Conservation (phyloP, 208 protist genomes). For the Phytomonas francai region DNA sequence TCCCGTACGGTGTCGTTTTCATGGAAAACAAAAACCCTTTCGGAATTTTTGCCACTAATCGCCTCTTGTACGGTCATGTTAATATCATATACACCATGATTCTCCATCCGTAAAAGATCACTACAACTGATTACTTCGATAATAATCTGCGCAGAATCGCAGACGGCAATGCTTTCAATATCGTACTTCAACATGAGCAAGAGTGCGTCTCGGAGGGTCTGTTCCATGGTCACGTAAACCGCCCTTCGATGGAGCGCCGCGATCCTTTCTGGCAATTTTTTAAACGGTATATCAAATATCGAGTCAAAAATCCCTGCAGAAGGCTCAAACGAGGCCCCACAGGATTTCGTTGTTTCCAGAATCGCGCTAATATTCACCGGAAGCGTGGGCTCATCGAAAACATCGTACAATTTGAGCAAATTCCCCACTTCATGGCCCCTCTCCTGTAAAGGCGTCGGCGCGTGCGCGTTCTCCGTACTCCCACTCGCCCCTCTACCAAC, state of each 20-base stretch:
- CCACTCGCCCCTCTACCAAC: constrained; percentile 10
- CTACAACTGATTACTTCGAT: constrained; percentile 77
- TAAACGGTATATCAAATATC: constrained; percentile 76
- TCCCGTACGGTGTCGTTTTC: constrained; percentile 63
- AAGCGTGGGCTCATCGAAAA: constrained; percentile 31
- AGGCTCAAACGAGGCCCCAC: constrained; percentile 27
- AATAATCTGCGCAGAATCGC: constrained; percentile 37
- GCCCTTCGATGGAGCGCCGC: constrained; percentile 37
- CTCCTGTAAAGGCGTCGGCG: constrained; percentile 18
- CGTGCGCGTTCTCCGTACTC: constrained; percentile 18
- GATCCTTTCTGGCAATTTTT: constrained; percentile 43
- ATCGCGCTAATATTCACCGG: constrained; percentile 54
- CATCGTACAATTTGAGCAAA: constrained; percentile 11
- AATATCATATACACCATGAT: constrained; percentile 86
- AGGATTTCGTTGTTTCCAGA: constrained; percentile 23
- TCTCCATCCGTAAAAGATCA: constrained; percentile 81
- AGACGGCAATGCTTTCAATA: constrained; percentile 67
- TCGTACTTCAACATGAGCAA: constrained; percentile 53
- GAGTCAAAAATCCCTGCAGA: constrained; percentile 53
- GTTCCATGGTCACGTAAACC: constrained; percentile 70
- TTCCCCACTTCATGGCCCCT: constrained; percentile 11
- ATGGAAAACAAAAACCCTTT: constrained; percentile 65
- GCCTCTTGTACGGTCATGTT: constrained; percentile 68
- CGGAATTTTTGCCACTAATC: constrained; percentile 39
- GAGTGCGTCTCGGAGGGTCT: constrained; percentile 59